Evolutionary conservation across 1,284 basidiomycete species (phyloP).

Genomic region (Ustanciosporium gigantosporum): DNA sequence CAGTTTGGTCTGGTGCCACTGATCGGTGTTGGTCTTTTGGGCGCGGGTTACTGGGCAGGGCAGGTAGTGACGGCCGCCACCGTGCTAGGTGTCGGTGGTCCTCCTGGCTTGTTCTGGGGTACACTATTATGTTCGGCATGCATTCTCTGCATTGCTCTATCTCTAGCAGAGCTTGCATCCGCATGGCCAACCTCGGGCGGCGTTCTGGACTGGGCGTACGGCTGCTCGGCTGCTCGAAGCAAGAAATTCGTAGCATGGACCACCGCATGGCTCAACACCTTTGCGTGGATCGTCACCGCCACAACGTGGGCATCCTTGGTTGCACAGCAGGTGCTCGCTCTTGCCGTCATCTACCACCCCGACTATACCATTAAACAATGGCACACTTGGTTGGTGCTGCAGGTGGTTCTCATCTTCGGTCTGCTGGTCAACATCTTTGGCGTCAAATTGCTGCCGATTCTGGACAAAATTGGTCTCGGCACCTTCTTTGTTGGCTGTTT

Average conservation of each 20-base stretch:
- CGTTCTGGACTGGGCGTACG: not conserved
- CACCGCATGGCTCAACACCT: not conserved
- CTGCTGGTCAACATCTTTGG: not conserved
- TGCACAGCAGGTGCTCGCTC: not conserved
- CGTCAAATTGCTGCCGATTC: not conserved
- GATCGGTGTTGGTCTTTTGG: not conserved
- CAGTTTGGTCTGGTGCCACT: not conserved
- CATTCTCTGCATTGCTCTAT: conserved; percentile 1
- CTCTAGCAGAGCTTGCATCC: not conserved
- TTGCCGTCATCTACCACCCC: not conserved
- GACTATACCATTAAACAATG: not conserved
- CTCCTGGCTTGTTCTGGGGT: not conserved
- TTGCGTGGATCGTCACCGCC: not conserved
- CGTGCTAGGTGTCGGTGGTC: not conserved
- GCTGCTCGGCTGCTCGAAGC: not conserved
- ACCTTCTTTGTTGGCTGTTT: not conserved
- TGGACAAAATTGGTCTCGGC: not conserved
- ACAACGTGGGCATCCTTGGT: not conserved
- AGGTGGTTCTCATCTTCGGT: not conserved
- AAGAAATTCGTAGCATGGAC: not conserved
- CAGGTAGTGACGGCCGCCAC: not conserved
- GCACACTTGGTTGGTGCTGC: not conserved
- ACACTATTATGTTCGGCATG: not conserved
- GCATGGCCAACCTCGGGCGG: not conserved
- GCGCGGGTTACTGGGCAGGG: not conserved